These are phyloP conservation scores for Cyclotella baltica DNA, from an alignment of 108 stramenopile genomes.

Conservation along the genomic window DNA sequence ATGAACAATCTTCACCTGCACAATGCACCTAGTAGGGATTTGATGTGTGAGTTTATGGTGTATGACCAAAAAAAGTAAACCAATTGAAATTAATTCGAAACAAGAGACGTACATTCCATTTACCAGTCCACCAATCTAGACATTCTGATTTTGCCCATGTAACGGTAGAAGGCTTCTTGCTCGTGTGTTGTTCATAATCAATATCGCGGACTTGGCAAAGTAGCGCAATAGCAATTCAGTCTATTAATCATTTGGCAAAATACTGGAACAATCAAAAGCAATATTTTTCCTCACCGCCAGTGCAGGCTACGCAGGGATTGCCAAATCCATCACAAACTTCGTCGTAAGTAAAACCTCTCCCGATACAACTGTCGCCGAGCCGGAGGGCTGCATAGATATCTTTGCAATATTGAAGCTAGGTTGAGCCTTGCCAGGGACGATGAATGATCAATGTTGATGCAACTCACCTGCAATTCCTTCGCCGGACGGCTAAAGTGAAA, in stretches of 20 bases:
- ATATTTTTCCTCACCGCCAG: constrained; percentile 5
- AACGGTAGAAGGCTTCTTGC: constrained; percentile 3
- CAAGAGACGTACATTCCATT: too few species aligned
- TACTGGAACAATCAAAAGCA: neutral
- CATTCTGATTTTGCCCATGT: constrained; percentile 12
- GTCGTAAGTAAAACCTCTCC: constrained; percentile 18
- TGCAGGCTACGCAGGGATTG: constrained; percentile 7
- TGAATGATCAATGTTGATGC: too few species aligned
- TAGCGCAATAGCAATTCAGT: too few species aligned
- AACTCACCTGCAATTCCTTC: constrained; percentile 42
- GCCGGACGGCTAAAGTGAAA: constrained; percentile 15
- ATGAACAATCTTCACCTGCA: neutral
- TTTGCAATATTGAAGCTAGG: too few species aligned
- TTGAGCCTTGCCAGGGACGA: too few species aligned
- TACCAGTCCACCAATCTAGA: neutral
- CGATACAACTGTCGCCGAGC: constrained; percentile 28
- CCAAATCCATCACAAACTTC: neutral
- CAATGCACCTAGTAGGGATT: too few species aligned
- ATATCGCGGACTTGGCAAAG: constrained; percentile 30
- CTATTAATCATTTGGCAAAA: too few species aligned
- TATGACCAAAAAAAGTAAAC: too few species aligned
- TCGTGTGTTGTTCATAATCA: constrained; percentile 8
- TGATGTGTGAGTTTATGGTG: too few species aligned
- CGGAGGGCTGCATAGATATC: constrained; percentile 30
- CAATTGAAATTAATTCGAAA: too few species aligned